Conservation (phyloP, 208 protist species). For the Crithidia bombi region DNA sequence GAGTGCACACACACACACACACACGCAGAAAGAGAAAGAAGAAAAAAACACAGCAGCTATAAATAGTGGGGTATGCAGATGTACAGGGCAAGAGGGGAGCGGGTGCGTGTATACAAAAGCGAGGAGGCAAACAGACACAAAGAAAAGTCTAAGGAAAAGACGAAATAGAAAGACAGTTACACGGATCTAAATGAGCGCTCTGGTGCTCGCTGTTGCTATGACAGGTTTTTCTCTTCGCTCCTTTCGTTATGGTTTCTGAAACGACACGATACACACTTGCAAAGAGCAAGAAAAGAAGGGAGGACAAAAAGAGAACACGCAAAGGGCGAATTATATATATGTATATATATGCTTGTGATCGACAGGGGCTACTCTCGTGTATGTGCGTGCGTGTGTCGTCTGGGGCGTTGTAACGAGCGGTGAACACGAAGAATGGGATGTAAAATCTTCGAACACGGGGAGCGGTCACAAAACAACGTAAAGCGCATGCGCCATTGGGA, state of each 20-base stretch:
- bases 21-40: not conserved
- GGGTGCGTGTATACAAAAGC: no score
- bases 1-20: no score
- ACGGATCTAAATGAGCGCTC: not conserved
- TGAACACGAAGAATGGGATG: no score
- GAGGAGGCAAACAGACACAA: not conserved
- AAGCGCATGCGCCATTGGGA: no score
- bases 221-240: not conserved
- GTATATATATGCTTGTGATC: conserved; percentile 4
- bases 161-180: not conserved
- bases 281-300: not conserved
- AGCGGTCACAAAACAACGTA: no score
- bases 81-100: no score
- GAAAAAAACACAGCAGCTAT: not conserved
- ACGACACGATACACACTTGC: no score
- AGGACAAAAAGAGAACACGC: not conserved
- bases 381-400: no score
- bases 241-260: not conserved
- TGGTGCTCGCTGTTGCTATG: not conserved
- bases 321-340: not conserved
- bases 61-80: no score
- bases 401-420: no score
- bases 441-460: no score
- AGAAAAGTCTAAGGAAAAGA: not conserved
- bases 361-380: no score